Base-by-base conservation (phyloP, 331 rosid species). In the Pyracantha coccinea region DNA sequence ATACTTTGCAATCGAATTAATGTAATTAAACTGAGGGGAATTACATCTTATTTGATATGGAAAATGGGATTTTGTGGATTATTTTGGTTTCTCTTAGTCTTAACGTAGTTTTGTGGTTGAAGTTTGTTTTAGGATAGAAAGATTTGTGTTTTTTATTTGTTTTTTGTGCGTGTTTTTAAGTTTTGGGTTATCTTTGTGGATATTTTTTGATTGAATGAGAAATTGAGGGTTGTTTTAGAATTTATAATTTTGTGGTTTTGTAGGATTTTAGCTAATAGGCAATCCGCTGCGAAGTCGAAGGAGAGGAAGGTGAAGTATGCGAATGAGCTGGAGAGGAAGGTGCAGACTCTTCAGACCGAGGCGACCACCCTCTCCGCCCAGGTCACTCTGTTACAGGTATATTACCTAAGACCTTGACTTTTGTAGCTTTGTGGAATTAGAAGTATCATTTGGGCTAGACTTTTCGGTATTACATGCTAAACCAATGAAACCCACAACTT, bases 261-360 rank as follows among this genome's bases (percentile, higher is more conserved):
- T 81, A 93, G 97, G 92, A 90, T 93, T 71, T 90, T 91, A 63
- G 97, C 98, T 3, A 93, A 93, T 68, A 87, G 97, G 74, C 90
- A 91, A 85, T 93, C 97, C 3, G 98, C 98, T 4, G 97, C 97
- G 9, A 78, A 93, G 53, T 92, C 97, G 2, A 92, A 92, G 90
- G 97, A 92, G 93, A 86, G 92, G 80, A 92, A 88, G 72, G 77
- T 76, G 25, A 85, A 90, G 20, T 88, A 92, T 68, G 87, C 92
- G 3, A 80, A 52, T 58, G 97, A 88, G 81, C 78, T 92, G 78
- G 96, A 92, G 85, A 86, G 82, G 85, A 92, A 85, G 84, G 92
- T 88, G 64, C 93, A 89, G 82, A 86, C 85, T 10, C 96, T 92
- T 84, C 92, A 92, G 85, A 78, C 88, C 5, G 92, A 92, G 81